A percentile compares a stretch with the other conserved stretches of the same genome.
Evolutionary conservation across 495 filamentous ascomycete genomes (phyloP).

Genomic region (Penicillium arizonense): DNA sequence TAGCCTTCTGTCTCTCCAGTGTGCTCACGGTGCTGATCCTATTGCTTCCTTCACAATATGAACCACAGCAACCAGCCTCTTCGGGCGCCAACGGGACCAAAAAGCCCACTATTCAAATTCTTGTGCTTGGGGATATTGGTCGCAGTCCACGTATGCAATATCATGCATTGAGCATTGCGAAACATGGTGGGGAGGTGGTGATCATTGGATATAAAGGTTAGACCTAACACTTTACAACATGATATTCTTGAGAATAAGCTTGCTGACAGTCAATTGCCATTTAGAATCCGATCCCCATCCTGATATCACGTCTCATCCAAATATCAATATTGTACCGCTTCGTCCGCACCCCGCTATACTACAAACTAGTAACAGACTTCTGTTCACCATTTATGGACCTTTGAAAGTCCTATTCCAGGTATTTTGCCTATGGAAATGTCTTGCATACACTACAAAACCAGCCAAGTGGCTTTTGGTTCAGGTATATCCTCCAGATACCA

Average conservation of each 20-base stretch:
- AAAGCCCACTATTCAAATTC: constrained; percentile 61
- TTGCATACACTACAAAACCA: constrained; percentile 71
- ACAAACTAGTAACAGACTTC: constrained; percentile 65
- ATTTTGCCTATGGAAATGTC: constrained; percentile 60
- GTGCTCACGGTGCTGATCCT: constrained; percentile 48
- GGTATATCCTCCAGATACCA: constrained; percentile 31
- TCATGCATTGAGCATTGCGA: constrained; percentile 90
- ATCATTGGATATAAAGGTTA: constrained; percentile 85
- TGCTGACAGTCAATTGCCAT: neutral
- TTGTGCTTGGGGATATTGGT: constrained; percentile 98
- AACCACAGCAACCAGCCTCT: constrained; percentile 12
- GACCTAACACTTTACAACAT: neutral
- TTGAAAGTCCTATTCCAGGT: constrained; percentile 86
- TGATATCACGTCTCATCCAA: constrained; percentile 61
- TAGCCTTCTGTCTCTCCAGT: constrained; percentile 51
- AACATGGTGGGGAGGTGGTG: constrained; percentile 74
- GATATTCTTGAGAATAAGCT: neutral
- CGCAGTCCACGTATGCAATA: constrained; percentile 98
- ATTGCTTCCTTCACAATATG: constrained; percentile 52
- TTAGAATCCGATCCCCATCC: constrained; percentile 72
- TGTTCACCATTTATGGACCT: constrained; percentile 78
- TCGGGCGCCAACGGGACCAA: constrained; percentile 5
- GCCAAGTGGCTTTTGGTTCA: constrained; percentile 80
- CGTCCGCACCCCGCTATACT: constrained; percentile 58
- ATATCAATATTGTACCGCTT: constrained; percentile 67